Evolutionary conservation across 1,139 yeast species (phyloP), one percentile per base, ranked within the genome.

Genomic region (Casaregolazyma lundiana): DNA sequence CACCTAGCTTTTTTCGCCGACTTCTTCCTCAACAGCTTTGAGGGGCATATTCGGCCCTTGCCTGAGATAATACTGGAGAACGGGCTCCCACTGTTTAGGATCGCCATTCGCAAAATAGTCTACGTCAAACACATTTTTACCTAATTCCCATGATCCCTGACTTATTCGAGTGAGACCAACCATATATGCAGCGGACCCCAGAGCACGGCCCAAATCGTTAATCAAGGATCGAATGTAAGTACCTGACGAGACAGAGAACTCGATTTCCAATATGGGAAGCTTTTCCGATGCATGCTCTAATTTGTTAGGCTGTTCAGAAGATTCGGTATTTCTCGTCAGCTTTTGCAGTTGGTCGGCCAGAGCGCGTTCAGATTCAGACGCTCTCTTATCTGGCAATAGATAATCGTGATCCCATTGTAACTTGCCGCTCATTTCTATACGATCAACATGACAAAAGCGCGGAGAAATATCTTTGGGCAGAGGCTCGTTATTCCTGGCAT

Each of bases 211-310:
- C 43, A 87, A 74, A 60, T 94, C 98, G 65, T 95, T 88, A 41
- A 92, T 75, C 48, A 94, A 70, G 13, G 97, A 85, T 55, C 98
- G 76, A 43, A 94, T 90, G 59, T 94, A 94, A 0, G 98, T 92
- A 1, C 99, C 99, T 0, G 97, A 88, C 1, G 96, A 85, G 0
- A 92, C 98, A 40, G 79, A 77, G 9, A 95, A 78, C 9, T 76
- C 75, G 55, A 92, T 77, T 57, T 84, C 92, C 34, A 89, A 58
- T 48, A 84, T 56, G 1, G 96, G 96, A 3, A 53, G 46, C 15
- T 53, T 51, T 18, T 47, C 45, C 2, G 35, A 41, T 22, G 44
- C 44, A n/a, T 32, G 42, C 7, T 38, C 47, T 6, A 26, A 15
- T 19, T 43, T 46, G 5, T 43, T 38, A 6, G 41, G 47, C 9